Base-by-base conservation (phyloP, 164 flowering plant genomes). In the Macadamia integrifolia region DNA sequence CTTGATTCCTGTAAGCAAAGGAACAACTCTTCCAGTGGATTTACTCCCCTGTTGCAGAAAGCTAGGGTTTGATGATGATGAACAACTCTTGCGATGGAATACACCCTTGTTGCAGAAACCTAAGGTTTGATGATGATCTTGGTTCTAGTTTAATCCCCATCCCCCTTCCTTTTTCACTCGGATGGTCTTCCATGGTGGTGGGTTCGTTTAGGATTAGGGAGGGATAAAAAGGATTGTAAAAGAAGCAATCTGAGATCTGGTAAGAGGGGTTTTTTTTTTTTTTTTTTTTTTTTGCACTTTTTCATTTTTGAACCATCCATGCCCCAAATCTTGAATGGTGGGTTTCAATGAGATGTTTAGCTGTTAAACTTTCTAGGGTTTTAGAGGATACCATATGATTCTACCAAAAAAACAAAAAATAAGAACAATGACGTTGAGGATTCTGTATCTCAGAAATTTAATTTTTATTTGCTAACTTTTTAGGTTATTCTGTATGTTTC, bases 91-190 rank as follows among this genome's bases (percentile, higher is more conserved):
- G 58, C 30, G 69, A 70, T 44, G 71, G 29, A 5, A 65, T 70
- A 67, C 74, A 12, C 80, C 80, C 56, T 66, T 77, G 9, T 60
- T 77, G 71, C 79, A 64, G 44, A 78, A 80, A 62, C 15, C 83
- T 35, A 69, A 72, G 74, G 83, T 74, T 69, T 75, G 71, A 69
- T 49, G 4, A 18, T 9, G 13, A 8, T 46, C 1, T 11, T 8
- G 50, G 7, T 0, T 15, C 28, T n/a, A 28, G 11, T 29, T 2
- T 43, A 3, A 18, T 44, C 30, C 43, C 58, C 23, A 23, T 23
- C 23, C 23, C 23, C 23, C 23, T 44, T 53, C 29, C 5, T 5
- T 35, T 35, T 35, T 35, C 5, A 35, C 40, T 35, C 3, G 40
- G 40, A 35, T 35, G 40, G 5, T 35, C 40, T 35, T 35, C 40